These are phyloP conservation scores for Lactarius hengduanensis DNA, from an alignment of 768 basidiomycete species.

Conservation along the genomic window DNA sequence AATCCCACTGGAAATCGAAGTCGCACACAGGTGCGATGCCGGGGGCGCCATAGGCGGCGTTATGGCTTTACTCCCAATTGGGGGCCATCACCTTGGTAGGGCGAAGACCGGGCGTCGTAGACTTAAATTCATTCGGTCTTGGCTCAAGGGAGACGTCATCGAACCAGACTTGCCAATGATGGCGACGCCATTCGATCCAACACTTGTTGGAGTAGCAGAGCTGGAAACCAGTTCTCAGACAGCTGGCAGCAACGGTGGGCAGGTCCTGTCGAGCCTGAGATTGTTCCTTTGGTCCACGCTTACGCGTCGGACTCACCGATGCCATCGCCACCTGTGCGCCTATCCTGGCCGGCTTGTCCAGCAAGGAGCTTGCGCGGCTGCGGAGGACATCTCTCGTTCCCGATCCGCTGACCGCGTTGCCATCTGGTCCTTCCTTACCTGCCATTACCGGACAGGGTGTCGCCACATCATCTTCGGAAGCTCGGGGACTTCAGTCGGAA, in stretches of 20 bases:
- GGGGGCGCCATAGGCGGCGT: constrained; percentile 26
- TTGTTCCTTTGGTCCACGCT: background rate
- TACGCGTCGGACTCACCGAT: background rate
- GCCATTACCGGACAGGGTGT: background rate
- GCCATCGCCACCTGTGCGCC: background rate
- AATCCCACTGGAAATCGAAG: no score
- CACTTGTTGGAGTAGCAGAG: background rate
- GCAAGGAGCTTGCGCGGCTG: constrained; percentile 20
- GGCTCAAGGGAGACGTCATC: background rate
- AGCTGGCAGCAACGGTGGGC: background rate
- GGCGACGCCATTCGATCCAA: constrained; percentile 8
- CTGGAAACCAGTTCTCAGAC: background rate
- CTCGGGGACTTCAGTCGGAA: constrained; percentile 27
- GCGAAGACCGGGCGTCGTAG: constrained; percentile 9
- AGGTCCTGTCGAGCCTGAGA: background rate
- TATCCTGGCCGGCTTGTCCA: constrained; percentile 2
- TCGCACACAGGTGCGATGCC: constrained; percentile 19
- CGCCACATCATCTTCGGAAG: background rate
- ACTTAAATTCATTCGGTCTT: background rate
- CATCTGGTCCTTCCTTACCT: background rate
- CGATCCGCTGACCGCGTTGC: background rate
- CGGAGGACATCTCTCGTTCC: background rate
- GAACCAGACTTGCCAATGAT: background rate
- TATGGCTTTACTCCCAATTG: background rate
- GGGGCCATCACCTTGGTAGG: background rate